Conservation (phyloP, 2,329 filamentous ascomycete genomes). For the Cytospora piceicola region DNA sequence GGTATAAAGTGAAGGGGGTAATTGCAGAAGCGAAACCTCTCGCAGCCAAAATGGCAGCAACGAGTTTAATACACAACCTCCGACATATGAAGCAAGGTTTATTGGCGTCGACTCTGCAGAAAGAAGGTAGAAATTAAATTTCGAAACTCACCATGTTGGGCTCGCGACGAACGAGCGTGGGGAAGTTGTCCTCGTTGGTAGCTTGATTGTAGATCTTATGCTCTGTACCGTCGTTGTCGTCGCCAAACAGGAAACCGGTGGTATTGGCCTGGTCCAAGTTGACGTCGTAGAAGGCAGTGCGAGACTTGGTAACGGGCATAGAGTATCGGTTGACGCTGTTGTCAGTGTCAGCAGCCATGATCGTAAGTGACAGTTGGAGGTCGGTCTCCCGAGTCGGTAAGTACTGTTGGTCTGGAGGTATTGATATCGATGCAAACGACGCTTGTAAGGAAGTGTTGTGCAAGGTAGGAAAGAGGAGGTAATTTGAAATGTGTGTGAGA, state of each 20-base stretch:
- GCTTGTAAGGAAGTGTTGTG: neutral
- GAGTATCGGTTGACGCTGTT: conserved; percentile 85
- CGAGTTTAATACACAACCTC: conserved; percentile 46
- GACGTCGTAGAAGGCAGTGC: conserved; percentile 68
- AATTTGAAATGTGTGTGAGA: neutral
- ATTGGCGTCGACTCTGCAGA: neutral
- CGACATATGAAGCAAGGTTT: conserved; percentile 44
- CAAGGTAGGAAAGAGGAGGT: neutral
- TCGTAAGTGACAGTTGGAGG: conserved; percentile 3
- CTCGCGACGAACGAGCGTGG: conserved; percentile 74
- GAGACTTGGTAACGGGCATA: conserved; percentile 80
- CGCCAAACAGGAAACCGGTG: conserved; percentile 82
- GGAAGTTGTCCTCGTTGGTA: conserved; percentile 82
- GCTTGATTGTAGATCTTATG: conserved; percentile 73
- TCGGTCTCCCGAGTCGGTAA: neutral
- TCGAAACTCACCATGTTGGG: conserved; percentile 48
- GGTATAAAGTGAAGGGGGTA: conserved; percentile 3
- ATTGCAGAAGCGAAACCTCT: conserved; percentile 6
- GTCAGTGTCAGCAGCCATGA: conserved; percentile 18
- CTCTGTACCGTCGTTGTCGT: conserved; percentile 69
- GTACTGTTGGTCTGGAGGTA: neutral
- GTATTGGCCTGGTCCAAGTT: conserved; percentile 80
- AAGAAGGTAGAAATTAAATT: neutral
- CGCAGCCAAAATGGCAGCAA: conserved; percentile 18
- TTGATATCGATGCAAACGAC: conserved; percentile 2